Base-by-base conservation (phyloP, 371 early-diverging fungal species). In the Actinomortierella ambigua region DNA sequence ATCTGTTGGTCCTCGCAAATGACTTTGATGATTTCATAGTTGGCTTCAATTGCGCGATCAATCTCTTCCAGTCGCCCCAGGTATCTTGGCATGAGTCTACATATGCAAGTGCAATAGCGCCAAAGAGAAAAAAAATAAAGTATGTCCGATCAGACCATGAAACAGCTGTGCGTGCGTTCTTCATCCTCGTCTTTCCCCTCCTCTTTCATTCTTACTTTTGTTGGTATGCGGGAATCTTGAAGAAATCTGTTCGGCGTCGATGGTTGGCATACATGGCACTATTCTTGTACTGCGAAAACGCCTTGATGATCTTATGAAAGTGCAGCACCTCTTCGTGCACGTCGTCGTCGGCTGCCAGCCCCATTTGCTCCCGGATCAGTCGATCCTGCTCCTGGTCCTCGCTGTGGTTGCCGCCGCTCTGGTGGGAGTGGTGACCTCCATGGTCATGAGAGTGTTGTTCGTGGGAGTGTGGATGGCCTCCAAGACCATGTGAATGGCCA, bases 251-350 rank as follows among this genome's bases (percentile, higher is more conserved):
- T 59, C 92, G 79, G 41, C 92, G 84, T 47, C 90, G 88, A 54
- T 91, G 87, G 66, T 90, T 87, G 14, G 83, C 78, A 26, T 85
- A 82, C 22, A 91, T 79, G 1, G 89, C 77, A 63, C 88, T 87
- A 14, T 79, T 61, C 60, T 84, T 85, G 79, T 95, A 95, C 50
- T 83, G 81, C 42, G 85, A 77, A 61, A 91, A 91, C 1, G 92
- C 89, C 28, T 85, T 82, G 53, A 93, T 66, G 15, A 92, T 88
- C 46, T 88, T 88, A 23, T 79, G 76, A 55, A 88, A 83, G 58
- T 85, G 87, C 39, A 76, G 50, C 18, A 68, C 53, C 29, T 83
- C 83, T 34, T 76, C 76, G 39, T 69, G 61, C 11, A 63, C 56
- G 24, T 69, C 76, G 8, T 77, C 66, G 2, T 71, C 64, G 15